Percentiles rank a stretch among this genome's conserved stretches.
Conservation (phyloP, 2,329 filamentous ascomycete genomes). For the Trichoderma cornu-damae region DNA sequence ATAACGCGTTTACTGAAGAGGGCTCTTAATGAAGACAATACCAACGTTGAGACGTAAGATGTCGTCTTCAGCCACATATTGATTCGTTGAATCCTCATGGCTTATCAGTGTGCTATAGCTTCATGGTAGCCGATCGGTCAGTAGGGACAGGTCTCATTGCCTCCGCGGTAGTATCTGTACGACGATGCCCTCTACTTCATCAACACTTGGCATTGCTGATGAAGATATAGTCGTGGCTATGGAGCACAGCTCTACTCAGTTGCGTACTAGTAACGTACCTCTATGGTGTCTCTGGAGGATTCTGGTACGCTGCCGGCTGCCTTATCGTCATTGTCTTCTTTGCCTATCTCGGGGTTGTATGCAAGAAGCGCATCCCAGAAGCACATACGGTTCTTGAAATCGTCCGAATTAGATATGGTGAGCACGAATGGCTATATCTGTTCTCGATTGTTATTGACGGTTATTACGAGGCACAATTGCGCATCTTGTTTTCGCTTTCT, state of each 20-base stretch:
- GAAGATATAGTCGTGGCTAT: background rate
- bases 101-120: background rate
- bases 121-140: constrained; percentile 7
- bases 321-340: constrained; percentile 9
- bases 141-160: constrained; percentile 6
- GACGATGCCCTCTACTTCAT: background rate
- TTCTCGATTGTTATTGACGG: background rate
- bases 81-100: too few relatives aligned
- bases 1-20: background rate
- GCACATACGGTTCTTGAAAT: constrained; percentile 10
- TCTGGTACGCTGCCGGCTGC: constrained; percentile 8
- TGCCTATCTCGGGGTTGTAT: constrained; percentile 3
- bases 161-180: constrained; percentile 10
- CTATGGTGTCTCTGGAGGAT: constrained; percentile 4
- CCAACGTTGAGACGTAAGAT: constrained; percentile 1
- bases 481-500: constrained; percentile 4
- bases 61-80: too few relatives aligned
- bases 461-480: background rate
- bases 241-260: constrained; percentile 6
- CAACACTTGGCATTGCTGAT: background rate
- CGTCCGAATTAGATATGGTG: constrained; percentile 8
- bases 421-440: background rate
- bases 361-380: constrained; percentile 9
- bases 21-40: background rate
- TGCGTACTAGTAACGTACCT: constrained; percentile 3